These are phyloP conservation scores for Strigomonas galati DNA, from an alignment of 208 protist species.

Conservation along the genomic window DNA sequence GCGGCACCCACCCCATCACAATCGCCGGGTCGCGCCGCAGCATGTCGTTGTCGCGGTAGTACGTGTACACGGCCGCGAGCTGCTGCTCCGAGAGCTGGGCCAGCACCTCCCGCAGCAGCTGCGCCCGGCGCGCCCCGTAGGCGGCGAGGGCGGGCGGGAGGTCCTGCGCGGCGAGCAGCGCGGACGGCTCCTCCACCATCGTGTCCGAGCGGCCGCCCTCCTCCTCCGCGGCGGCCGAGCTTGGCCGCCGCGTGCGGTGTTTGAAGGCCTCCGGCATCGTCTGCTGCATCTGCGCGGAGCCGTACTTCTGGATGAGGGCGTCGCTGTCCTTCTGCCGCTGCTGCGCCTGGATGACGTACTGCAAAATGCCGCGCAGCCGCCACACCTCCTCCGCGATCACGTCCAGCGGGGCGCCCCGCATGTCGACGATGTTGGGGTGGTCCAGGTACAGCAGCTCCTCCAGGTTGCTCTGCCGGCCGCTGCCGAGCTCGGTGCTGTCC, in stretches of 20 bases:
- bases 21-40: slow-evolving; percentile 45
- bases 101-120: slow-evolving; percentile 25
- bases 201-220: neutral
- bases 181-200: slow-evolving; percentile 20
- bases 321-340: slow-evolving; percentile 32
- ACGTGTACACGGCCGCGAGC: slow-evolving; percentile 58
- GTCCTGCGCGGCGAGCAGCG: neutral
- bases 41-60: slow-evolving; percentile 53
- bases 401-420: slow-evolving; percentile 44
- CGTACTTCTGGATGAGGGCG: slow-evolving; percentile 20
- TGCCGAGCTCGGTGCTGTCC: neutral
- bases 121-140: slow-evolving; percentile 36
- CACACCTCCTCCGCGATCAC: slow-evolving; percentile 48
- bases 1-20: slow-evolving; percentile 62
- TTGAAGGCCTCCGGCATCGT: slow-evolving; percentile 25
- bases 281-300: slow-evolving; percentile 8
- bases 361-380: slow-evolving; percentile 38
- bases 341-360: slow-evolving; percentile 31
- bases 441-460: slow-evolving; percentile 32
- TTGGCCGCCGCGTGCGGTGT: slow-evolving; percentile 7
- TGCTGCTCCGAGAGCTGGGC: slow-evolving; percentile 23
- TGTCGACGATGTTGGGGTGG: slow-evolving; percentile 59
- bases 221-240: neutral
- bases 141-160: slow-evolving; percentile 13
- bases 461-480: slow-evolving; percentile 9